phyloP scores from a whole-genome alignment of 1,139 yeast genomes.

The Candida buenavistaensis region DNA sequence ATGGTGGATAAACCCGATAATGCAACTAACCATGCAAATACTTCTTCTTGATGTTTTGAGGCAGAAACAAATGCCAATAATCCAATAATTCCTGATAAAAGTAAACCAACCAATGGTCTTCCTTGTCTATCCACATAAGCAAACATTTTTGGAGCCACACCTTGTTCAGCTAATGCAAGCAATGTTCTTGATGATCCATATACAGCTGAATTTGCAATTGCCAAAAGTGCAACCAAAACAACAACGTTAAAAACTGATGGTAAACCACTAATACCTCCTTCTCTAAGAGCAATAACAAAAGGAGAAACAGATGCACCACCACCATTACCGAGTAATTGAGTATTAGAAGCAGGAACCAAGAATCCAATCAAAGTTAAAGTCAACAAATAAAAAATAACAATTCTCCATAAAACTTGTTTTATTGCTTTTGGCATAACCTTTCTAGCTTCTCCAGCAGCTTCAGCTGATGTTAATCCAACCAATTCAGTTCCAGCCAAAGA shows the following conservation, averaged over 20 bases:
- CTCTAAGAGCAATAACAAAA: conserved; percentile 44
- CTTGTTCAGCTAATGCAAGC: conserved; percentile 41
- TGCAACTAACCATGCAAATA: conserved; percentile 44
- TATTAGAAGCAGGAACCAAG: conserved; percentile 35
- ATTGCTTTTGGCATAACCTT: conserved; percentile 42
- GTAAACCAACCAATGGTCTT: conserved; percentile 43
- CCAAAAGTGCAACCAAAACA: conserved; percentile 39
- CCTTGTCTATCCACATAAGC: conserved; percentile 43
- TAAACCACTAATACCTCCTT: conserved; percentile 41
- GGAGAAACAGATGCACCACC: conserved; percentile 39
- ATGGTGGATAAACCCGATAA: conserved; percentile 43
- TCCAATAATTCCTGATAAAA: conserved; percentile 35
- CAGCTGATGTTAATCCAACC: conserved; percentile 42
- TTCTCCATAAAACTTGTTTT: conserved; percentile 46
- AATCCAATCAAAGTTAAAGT: conserved; percentile 43
- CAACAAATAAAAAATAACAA: conserved; percentile 40
- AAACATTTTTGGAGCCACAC: conserved; percentile 37
- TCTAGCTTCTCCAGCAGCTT: conserved; percentile 40
- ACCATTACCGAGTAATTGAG: conserved; percentile 30
- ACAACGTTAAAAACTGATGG: conserved; percentile 47
- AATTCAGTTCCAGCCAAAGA: conserved; percentile 48
- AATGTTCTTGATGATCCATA: conserved; percentile 47
- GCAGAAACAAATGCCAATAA: conserved; percentile 45
- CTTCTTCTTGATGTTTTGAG: conserved; percentile 34
- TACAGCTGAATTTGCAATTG: conserved; percentile 48